Percentiles rank a stretch among this genome's conserved stretches.
phyloP scores from a whole-genome alignment of 257 asterid species.

The Petrea volubilis region DNA sequence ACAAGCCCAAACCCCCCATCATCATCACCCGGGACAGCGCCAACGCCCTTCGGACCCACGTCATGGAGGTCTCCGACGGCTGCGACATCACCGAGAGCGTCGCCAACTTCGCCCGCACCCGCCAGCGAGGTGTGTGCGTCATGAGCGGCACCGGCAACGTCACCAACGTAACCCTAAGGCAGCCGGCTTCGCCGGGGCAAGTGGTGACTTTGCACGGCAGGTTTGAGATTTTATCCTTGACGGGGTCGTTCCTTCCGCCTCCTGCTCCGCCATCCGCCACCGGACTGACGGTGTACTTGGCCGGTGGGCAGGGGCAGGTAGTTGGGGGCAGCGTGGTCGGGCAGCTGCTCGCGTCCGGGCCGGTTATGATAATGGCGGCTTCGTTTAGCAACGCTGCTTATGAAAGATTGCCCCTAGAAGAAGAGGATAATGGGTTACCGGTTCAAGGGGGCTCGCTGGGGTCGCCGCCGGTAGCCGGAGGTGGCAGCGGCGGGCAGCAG shows the following conservation, averaged over 20 bases:
- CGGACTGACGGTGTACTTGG: conserved; percentile 65
- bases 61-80: conserved; percentile 88
- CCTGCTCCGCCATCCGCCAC: conserved; percentile 87
- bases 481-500: conserved; percentile 27
- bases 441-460: conserved; percentile 38
- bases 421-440: conserved; percentile 47
- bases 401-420: conserved; percentile 80
- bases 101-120: conserved; percentile 67
- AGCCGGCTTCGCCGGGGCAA: conserved; percentile 78
- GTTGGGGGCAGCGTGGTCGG: conserved; percentile 93
- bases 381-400: conserved; percentile 95
- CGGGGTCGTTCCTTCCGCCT: conserved; percentile 91
- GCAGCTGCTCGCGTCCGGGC: conserved; percentile 77
- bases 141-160: conserved; percentile 87
- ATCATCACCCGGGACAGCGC: conserved; percentile 90
- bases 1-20: conserved; percentile 87
- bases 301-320: conserved; percentile 97
- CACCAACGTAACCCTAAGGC: conserved; percentile 73
- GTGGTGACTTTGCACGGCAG: conserved; percentile 81
- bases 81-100: conserved; percentile 80
- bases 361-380: conserved; percentile 87
- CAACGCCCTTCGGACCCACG: conserved; percentile 88
- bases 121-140: conserved; percentile 88
- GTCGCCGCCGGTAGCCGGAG: conserved; percentile 34
- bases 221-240: conserved; percentile 75